A percentile compares a stretch with the other conserved stretches of the same genome.
Conservation (phyloP, 352 stramenopile genomes). For the Pythium scleroteichum region DNA sequence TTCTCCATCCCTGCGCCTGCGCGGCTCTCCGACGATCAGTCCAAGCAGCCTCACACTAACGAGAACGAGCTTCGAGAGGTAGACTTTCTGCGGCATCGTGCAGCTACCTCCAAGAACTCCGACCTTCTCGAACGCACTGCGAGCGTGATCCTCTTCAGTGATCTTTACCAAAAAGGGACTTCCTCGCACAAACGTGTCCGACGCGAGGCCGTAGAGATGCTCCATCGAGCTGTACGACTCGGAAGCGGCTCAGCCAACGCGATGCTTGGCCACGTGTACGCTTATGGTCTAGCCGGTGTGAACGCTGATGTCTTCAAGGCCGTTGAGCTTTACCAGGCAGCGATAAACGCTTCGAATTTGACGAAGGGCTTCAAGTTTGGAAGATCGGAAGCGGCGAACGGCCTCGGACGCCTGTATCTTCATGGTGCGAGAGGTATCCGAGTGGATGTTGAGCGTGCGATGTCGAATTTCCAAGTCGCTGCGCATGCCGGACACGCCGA, state of each 20-base stretch:
- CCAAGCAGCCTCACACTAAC: slow-evolving; percentile 24
- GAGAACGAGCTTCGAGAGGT: slow-evolving; percentile 41
- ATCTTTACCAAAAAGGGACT: slow-evolving; percentile 45
- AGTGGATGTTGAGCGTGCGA: slow-evolving; percentile 47
- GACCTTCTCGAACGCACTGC: slow-evolving; percentile 46
- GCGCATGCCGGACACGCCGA: slow-evolving; percentile 59
- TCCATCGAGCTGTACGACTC: slow-evolving; percentile 40
- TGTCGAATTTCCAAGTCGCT: slow-evolving; percentile 54
- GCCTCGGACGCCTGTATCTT: slow-evolving; percentile 66
- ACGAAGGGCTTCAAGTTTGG: slow-evolving; percentile 1
- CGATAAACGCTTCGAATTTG: slow-evolving; percentile 36
- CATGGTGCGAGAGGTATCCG: slow-evolving; percentile 32
- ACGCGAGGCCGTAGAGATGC: slow-evolving; percentile 39
- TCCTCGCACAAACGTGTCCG: slow-evolving; percentile 18
- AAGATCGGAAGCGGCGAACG: slow-evolving; percentile 56
- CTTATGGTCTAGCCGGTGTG: slow-evolving; percentile 51
- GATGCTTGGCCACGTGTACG: slow-evolving; percentile 62
- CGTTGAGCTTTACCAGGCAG: slow-evolving; percentile 47
- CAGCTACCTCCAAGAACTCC: slow-evolving; percentile 28
- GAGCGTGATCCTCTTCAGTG: slow-evolving; percentile 60
- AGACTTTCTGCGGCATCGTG: slow-evolving; percentile 50
- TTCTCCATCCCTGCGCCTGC: slow-evolving; percentile 39
- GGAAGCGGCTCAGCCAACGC: slow-evolving; percentile 49
- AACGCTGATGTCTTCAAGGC: slow-evolving; percentile 34
- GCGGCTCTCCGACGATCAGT: slow-evolving; percentile 39